Base-by-base conservation (phyloP, 352 stramenopile genomes). In the Poterioochromonas sp. region DNA sequence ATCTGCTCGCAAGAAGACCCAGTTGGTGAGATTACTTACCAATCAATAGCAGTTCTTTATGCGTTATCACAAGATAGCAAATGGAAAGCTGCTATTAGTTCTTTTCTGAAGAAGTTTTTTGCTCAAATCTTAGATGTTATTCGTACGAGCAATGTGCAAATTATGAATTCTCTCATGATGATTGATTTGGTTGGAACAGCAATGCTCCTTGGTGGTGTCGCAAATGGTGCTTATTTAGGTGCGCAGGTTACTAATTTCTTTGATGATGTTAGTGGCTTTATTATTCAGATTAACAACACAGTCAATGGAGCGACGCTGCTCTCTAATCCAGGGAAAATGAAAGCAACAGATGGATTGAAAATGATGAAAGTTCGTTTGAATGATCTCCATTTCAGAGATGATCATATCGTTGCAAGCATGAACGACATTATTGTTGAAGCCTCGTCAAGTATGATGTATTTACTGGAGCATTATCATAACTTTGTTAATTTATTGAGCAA, bases 161-260 rank as follows among this genome's bases (percentile, higher is more conserved):
- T n/a, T n/a, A n/a, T n/a, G n/a, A n/a, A n/a, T n/a, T n/a, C n/a
- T n/a, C n/a, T 71, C 3, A 71, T 3, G 5, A 8, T 44, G 34
- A 71, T 65, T 15, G 71, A 78, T 69, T 34, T 78, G 47, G 12
- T 78, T 29, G 71, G 71, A 18, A 34, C 34, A 37, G 12, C 71
- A 18, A 20, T 78, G 1, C 11, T 78, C 12, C 12, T 78, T 1
- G 71, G 43, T 34, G 71, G 47, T 51, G 41, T 1, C 15, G 3
- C 51, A n/a, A 15, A 12, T 11, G 18, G 43, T 34, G 1, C 15
- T 26, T 78, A 78, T 53, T n/a, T 69, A 5, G 71, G 71, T 11
- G 34, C 43, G 1, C 5, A 78, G 1, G 71, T 69, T 0, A 41
- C 8, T 3, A 69, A 3, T 34, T 37, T 76, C 12, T 76, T 41